Percentiles rank a stretch among this genome's conserved stretches.
Evolutionary conservation across 106 monocot species (phyloP).

Genomic region (Iris macrosiphon): DNA sequence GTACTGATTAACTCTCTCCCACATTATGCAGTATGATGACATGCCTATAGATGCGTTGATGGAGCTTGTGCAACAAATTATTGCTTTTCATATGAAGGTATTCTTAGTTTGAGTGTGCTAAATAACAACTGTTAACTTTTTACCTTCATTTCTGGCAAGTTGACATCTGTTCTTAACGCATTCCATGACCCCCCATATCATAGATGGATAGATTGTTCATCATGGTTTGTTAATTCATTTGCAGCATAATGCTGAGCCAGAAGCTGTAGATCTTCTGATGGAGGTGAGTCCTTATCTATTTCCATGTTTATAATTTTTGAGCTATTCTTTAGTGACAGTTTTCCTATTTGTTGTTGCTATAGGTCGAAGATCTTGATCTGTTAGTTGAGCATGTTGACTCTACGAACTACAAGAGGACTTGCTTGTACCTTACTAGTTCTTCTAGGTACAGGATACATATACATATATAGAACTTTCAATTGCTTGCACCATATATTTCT

Average conservation of each 20-base stretch:
- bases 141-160: neutral
- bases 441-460: slow-evolving; percentile 75
- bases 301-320: neutral
- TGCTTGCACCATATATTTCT: neutral
- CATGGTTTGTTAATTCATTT: neutral
- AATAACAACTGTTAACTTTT: neutral
- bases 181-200: neutral
- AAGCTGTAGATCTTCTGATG: slow-evolving; percentile 98
- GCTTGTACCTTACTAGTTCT: slow-evolving; percentile 92
- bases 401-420: slow-evolving; percentile 91
- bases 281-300: slow-evolving; percentile 43
- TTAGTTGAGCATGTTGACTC: slow-evolving; percentile 82
- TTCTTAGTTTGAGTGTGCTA: neutral
- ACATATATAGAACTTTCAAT: neutral
- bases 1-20: slow-evolving; percentile 2
- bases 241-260: slow-evolving; percentile 98
- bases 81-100: slow-evolving; percentile 99
- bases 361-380: slow-evolving; percentile 99
- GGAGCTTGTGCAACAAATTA: slow-evolving; percentile 96
- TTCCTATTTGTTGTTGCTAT: neutral
- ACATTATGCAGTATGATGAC: slow-evolving; percentile 58
- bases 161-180: neutral
- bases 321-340: neutral
- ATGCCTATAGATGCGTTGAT: slow-evolving; percentile 63
- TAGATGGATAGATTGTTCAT: too few species aligned